Evolutionary conservation across 2,329 filamentous ascomycete species (phyloP), one percentile per base, ranked within the genome.

Genomic region (Lojkania enalia): DNA sequence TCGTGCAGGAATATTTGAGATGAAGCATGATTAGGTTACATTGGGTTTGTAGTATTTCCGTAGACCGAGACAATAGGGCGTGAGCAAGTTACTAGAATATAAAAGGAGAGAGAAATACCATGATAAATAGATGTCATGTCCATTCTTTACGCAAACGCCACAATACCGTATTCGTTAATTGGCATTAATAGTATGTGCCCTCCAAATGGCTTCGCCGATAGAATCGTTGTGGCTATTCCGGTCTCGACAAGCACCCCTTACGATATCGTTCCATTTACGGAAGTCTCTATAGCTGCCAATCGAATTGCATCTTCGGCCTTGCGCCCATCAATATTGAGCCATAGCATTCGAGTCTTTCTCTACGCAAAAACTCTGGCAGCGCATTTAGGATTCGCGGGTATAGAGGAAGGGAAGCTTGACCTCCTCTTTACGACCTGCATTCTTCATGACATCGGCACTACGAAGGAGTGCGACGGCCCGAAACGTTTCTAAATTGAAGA

Each of bases 381-480:
- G 12, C 70, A 76, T 37, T 30, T 30, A 11, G 32, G 38, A 2
- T 65, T 62, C 3, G 29, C 39, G n/a, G 65, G 62, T 15, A 47
- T 46, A 7, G 37, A 54, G 20, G 70, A 71, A n/a, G 73, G 74
- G 52, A 74, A 74, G 2, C 51, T 60, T 35, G 79, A 76, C 72
- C 54, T 61, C 4, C 71, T 77, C 35, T 73, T 75, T 35, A 65
- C 74, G 20, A 75, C 84, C 1, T 83, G 79, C 46, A 73, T 91
- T 1, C 76, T 90, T 4, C 87, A 91, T 64, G 87, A 91, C 65
- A 85, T 90, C 45, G 86, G 85, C 11, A 87, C 84, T 0, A 82
- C 84, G 0, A 64, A 74, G n/a, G 29, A 39, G 4, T 60, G 58
- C 36, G 52, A 67, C 27, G 67, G 68, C 1, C 43, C 64, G 2